Evolutionary conservation across 768 basidiomycete species (phyloP).

Genomic region (Russula lepida): DNA sequence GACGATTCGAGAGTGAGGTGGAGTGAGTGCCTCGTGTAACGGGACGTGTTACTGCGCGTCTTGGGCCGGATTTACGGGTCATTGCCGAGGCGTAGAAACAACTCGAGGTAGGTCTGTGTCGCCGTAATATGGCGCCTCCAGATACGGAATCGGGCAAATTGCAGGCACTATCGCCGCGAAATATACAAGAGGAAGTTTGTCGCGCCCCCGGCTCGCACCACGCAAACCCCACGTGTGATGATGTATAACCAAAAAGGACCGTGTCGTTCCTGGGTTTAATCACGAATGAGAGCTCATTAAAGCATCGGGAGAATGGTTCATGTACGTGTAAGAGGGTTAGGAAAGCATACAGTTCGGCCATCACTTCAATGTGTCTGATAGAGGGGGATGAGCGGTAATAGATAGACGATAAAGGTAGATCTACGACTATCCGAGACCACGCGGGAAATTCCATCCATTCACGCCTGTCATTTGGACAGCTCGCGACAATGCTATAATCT

Average conservation of each 20-base stretch:
- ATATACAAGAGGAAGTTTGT: background rate
- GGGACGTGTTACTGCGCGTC: background rate
- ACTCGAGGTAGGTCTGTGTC: conserved; percentile 2
- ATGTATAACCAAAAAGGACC: conserved; percentile 5
- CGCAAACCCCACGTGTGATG: conserved; percentile 15
- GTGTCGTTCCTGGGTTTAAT: conserved; percentile 8
- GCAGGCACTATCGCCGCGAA: conserved; percentile 4
- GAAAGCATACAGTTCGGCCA: background rate
- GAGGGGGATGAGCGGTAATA: conserved; percentile 12
- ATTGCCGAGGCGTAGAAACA: conserved; percentile 4
- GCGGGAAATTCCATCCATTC: background rate
- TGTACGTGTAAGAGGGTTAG: conserved; percentile 5
- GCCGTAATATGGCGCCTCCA: background rate
- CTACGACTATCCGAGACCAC: background rate
- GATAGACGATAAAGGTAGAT: conserved; percentile 8
- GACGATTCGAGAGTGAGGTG: background rate
- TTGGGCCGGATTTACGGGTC: background rate
- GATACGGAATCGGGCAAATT: background rate
- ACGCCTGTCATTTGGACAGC: background rate
- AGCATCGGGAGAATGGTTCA: background rate
- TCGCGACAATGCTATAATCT: conserved; percentile 6
- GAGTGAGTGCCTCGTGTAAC: conserved; percentile 2
- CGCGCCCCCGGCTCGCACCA: conserved; percentile 3
- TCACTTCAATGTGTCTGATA: background rate
- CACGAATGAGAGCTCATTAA: background rate